Percentiles rank a stretch among this genome's conserved stretches.
Evolutionary conservation across 345 rosid genomes (phyloP).

Genomic region (Eucalyptus erythrocorys): DNA sequence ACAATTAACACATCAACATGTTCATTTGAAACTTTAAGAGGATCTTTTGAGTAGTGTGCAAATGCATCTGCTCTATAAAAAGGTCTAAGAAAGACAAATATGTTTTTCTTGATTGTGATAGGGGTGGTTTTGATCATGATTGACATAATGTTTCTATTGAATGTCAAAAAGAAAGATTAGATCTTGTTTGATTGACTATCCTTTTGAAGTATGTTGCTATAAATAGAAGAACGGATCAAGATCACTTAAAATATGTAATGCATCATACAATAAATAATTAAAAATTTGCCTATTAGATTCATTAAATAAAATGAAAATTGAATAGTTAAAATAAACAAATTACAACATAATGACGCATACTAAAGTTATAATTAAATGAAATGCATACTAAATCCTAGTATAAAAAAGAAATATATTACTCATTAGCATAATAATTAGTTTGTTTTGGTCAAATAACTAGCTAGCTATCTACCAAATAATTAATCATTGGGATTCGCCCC

Average conservation of each 20-base stretch:
- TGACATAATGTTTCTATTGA: background rate
- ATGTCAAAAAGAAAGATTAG: too few species aligned
- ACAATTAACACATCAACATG: background rate
- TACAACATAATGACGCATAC: background rate
- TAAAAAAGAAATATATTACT: background rate
- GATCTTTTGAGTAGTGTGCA: background rate
- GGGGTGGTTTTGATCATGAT: background rate
- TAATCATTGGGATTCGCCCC: too few species aligned
- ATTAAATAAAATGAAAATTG: background rate
- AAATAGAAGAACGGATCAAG: background rate
- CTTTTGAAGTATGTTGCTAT: accelerated
- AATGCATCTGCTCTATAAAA: background rate
- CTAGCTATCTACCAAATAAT: background rate
- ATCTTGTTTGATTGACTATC: background rate
- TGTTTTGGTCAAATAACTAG: background rate
- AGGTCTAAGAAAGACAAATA: background rate
- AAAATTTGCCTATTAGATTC: background rate
- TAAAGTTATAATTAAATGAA: too few species aligned
- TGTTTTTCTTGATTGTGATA: background rate
- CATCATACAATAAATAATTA: too few species aligned
- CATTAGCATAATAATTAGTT: background rate
- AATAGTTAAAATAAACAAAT: too few species aligned
- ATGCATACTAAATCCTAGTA: too few species aligned
- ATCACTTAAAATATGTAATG: background rate
- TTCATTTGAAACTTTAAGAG: background rate